phyloP scores from a whole-genome alignment of 108 stramenopile genomes.

The Conticribra weissflogii region DNA sequence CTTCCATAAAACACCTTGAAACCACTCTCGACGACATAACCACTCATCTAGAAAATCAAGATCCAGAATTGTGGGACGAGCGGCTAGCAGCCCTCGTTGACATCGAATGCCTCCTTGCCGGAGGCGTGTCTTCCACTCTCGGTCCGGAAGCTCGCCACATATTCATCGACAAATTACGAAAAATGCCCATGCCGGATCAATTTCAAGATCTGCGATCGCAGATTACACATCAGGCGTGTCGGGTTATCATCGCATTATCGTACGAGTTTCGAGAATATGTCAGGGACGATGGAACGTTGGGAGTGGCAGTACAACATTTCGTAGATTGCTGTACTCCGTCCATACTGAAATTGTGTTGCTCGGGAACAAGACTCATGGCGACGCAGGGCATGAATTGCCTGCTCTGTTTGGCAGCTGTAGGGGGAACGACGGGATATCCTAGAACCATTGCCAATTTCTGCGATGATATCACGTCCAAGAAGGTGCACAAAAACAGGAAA shows the following conservation, averaged over 20 bases:
- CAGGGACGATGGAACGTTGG: slow-evolving; percentile 23
- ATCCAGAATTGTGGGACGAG: slow-evolving; percentile 50
- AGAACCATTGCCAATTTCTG: slow-evolving; percentile 30
- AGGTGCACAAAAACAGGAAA: slow-evolving; percentile 46
- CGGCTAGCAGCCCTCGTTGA: slow-evolving; percentile 39
- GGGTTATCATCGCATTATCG: slow-evolving; percentile 17
- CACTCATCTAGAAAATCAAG: slow-evolving; percentile 23
- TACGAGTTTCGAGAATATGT: slow-evolving; percentile 41
- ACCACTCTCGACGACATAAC: slow-evolving; percentile 19
- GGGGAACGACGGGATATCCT: slow-evolving; percentile 24
- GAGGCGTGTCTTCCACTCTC: slow-evolving; percentile 12
- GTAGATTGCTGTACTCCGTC: slow-evolving; percentile 43
- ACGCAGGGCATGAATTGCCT: slow-evolving; percentile 47
- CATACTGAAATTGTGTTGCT: slow-evolving; percentile 34
- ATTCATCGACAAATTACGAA: slow-evolving; percentile 43
- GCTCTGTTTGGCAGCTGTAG: slow-evolving; percentile 25
- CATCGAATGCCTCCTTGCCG: slow-evolving; percentile 51
- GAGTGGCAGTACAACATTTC: slow-evolving; percentile 24
- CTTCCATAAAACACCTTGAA: slow-evolving; percentile 34
- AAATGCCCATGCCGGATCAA: slow-evolving; percentile 46
- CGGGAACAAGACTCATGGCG: slow-evolving; percentile 51
- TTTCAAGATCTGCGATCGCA: slow-evolving; percentile 55
- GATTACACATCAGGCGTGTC: slow-evolving; percentile 48
- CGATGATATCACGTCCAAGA: slow-evolving; percentile 45
- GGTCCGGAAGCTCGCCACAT: slow-evolving; percentile 22